Percentiles rank a stretch among this genome's conserved stretches.
Evolutionary conservation across 768 basidiomycete species (phyloP).

Genomic region (Roridomyces roridus): DNA sequence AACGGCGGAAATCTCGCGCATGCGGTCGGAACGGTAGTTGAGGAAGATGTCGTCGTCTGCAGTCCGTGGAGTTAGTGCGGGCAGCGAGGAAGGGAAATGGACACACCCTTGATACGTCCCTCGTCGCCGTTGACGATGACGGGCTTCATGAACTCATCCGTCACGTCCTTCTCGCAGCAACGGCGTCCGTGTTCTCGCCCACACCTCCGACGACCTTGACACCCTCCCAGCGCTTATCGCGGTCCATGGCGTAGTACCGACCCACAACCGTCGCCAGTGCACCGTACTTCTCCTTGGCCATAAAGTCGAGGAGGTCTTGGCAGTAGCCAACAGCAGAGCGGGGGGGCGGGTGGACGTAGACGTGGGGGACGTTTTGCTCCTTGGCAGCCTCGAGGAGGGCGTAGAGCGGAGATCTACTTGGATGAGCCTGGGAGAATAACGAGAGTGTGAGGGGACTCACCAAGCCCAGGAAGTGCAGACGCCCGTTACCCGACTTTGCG

Average conservation of each 20-base stretch:
- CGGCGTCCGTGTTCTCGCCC: constrained; percentile 41
- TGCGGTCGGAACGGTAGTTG: constrained; percentile 96
- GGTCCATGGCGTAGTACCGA: constrained; percentile 76
- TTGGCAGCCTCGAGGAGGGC: constrained; percentile 92
- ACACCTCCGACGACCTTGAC: no score
- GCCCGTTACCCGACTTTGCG: constrained; percentile 82
- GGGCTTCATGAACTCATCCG: constrained; percentile 80
- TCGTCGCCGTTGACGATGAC: constrained; percentile 65
- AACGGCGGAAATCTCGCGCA: constrained; percentile 87
- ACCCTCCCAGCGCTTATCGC: no score
- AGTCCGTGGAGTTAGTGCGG: neutral
- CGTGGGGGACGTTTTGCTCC: constrained; percentile 62
- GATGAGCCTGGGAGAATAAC: neutral
- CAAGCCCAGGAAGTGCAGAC: constrained; percentile 88
- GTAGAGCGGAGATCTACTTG: constrained; percentile 81
- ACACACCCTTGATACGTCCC: constrained; percentile 60
- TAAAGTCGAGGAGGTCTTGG: constrained; percentile 60
- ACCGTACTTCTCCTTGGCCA: constrained; percentile 60
- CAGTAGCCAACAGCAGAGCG: constrained; percentile 66
- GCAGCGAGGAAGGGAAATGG: neutral
- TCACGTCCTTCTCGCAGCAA: constrained; percentile 62
- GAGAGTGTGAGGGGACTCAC: constrained; percentile 46
- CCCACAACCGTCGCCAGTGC: constrained; percentile 69
- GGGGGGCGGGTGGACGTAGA: constrained; percentile 68
- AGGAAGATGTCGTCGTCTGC: constrained; percentile 91